Evolutionary conservation across 1,284 basidiomycete genomes (phyloP).

Genomic region (Tilletia walkeri): DNA sequence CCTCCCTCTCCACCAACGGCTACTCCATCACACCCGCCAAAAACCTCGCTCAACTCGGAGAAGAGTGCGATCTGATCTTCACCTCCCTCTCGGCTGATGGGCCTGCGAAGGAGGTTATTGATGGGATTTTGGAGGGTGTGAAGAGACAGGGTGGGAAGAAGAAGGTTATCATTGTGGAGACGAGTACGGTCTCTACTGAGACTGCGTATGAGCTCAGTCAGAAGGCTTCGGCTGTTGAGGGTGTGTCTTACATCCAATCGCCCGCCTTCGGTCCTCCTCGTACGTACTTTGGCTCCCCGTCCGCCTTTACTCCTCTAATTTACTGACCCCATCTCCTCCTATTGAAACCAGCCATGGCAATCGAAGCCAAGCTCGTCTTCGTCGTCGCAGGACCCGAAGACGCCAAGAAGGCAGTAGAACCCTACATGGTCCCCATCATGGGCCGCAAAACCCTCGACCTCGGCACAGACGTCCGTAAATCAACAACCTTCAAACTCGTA

Average conservation of each 20-base stretch:
- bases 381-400: conserved; percentile 79
- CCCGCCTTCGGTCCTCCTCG: conserved; percentile 68
- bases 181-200: conserved; percentile 19
- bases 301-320: neutral
- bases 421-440: conserved; percentile 61
- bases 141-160: conserved; percentile 36
- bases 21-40: conserved; percentile 63
- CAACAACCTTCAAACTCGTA: conserved; percentile 71
- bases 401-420: conserved; percentile 75
- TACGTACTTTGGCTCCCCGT: neutral
- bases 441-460: conserved; percentile 64
- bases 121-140: conserved; percentile 63
- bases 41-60: conserved; percentile 64
- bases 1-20: conserved; percentile 63
- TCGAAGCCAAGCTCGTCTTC: conserved; percentile 69
- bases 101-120: conserved; percentile 70
- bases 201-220: conserved; percentile 15
- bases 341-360: conserved; percentile 60
- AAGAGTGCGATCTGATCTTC: conserved; percentile 74
- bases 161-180: conserved; percentile 17
- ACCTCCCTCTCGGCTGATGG: conserved; percentile 73
- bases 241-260: conserved; percentile 49
- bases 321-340: too few relatives aligned
- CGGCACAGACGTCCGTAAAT: conserved; percentile 72
- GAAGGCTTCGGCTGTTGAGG: conserved; percentile 3